Conservation (phyloP, 495 filamentous ascomycete genomes). For the Lepidopterella palustris region DNA sequence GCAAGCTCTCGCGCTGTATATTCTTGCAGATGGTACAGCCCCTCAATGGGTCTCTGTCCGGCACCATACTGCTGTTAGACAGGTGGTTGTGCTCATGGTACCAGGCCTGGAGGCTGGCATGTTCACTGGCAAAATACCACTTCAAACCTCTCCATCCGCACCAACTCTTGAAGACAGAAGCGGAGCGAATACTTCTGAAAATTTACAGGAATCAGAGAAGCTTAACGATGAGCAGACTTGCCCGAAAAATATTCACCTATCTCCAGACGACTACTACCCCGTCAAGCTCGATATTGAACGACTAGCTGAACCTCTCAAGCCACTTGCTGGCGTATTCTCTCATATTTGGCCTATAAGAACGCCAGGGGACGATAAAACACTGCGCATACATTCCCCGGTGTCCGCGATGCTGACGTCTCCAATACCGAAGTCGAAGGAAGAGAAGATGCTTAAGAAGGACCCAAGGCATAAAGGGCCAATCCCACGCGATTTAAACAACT, state of each 20-base stretch:
- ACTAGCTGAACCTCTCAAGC: slow-evolving; percentile 58
- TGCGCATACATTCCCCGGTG: slow-evolving; percentile 75
- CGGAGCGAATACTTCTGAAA: background rate
- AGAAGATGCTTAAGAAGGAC: slow-evolving; percentile 45
- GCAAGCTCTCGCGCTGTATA: slow-evolving; percentile 77
- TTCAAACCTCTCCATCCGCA: background rate
- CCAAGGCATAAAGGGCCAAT: slow-evolving; percentile 46
- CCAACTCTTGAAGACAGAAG: background rate
- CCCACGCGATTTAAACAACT: slow-evolving; percentile 53
- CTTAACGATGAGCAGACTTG: background rate
- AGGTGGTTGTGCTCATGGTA: slow-evolving; percentile 88
- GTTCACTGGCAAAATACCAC: slow-evolving; percentile 62
- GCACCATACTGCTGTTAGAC: slow-evolving; percentile 67
- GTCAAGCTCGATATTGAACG: slow-evolving; percentile 51
- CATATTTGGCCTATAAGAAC: slow-evolving; percentile 85
- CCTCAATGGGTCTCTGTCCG: slow-evolving; percentile 84
- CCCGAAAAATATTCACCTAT: slow-evolving; percentile 8
- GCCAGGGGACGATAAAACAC: slow-evolving; percentile 66
- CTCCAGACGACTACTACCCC: slow-evolving; percentile 65
- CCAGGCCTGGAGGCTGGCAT: slow-evolving; percentile 85
- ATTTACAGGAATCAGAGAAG: background rate
- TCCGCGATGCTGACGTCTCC: slow-evolving; percentile 69
- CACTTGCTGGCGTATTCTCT: slow-evolving; percentile 73
- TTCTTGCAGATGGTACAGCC: slow-evolving; percentile 73
- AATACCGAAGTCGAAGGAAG: slow-evolving; percentile 56